Evolutionary conservation across 2,329 filamentous ascomycete genomes (phyloP), one percentile per base, ranked within the genome.

Genomic region (Boeremia exigua): DNA sequence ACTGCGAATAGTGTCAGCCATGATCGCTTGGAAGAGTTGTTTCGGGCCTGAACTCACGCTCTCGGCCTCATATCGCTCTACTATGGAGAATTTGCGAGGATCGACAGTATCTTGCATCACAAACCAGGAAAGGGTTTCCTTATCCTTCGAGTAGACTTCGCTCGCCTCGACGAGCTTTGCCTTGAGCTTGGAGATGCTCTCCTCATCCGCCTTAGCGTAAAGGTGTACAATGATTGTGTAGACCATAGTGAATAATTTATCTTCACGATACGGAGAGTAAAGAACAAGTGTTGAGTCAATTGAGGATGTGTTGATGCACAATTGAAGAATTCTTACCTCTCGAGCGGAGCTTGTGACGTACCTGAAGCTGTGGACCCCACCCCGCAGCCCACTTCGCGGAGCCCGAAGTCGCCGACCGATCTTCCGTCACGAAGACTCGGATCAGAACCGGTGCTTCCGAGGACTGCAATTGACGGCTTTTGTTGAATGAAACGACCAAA

Each of bases 101-200:
- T 91, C 88, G 66, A 84, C 80, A 54, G 86, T 82, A 66, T 87
- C 86, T 78, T 91, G 89, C 89, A 91, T 91, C 60, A 92, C 88
- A 75, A 90, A 86, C 89, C 89, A 91, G 40, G 69, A 67, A 34
- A 80, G 61, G 38, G 75, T 90, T 79, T 91, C 89, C 69, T 84
- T 85, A 78, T 91, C 89, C 61, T 89, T 81, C 61, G 82, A 85
- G 78, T 91, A 91, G 60, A 91, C 82, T 59, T 85, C 82, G 56
- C 86, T 87, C n/a, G 89, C 89, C 73, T 92, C 89, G 70, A 88
- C 83, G 54, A 92, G 85, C 79, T 91, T 92, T 54, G 85, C 85
- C 67, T 86, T 84, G 55, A 92, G 78, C 75, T 88, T 89, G 58
- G 80, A 77, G 76, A 91, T 87, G 70, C 80, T 81, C 50, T 85